phyloP scores from a whole-genome alignment of 306 rosid genomes.

The Potentilla sterilis region DNA sequence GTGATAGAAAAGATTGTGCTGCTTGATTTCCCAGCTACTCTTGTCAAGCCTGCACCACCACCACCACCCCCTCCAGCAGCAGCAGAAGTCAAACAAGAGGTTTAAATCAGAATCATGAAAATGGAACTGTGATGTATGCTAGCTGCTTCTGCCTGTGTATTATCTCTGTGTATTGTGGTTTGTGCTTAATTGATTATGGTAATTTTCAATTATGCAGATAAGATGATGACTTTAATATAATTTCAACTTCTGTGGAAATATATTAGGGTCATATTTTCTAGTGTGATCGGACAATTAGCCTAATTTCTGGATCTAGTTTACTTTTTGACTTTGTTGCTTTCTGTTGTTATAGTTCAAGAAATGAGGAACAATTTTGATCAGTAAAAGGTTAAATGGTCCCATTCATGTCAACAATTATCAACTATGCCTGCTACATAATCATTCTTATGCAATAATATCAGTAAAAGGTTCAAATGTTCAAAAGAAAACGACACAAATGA shows the following conservation, averaged over 20 bases:
- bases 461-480: background rate
- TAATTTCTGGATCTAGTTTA: background rate
- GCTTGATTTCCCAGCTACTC: slow-evolving; percentile 73
- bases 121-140: slow-evolving; percentile 11
- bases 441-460: background rate
- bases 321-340: slow-evolving; percentile 13
- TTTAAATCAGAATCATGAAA: slow-evolving; percentile 6
- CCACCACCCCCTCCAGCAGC: slow-evolving; percentile 22
- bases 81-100: slow-evolving; percentile 24
- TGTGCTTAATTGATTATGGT: background rate
- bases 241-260: slow-evolving; percentile 21
- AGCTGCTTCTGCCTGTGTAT: slow-evolving; percentile 9
- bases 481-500: background rate
- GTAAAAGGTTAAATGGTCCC: slow-evolving; percentile 19
- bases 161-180: background rate
- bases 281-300: background rate
- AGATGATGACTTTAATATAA: slow-evolving; percentile 15
- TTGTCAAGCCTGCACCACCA: slow-evolving; percentile 47
- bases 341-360: background rate
- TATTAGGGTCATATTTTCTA: background rate
- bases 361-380: background rate
- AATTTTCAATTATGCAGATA: slow-evolving; percentile 11
- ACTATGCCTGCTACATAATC: slow-evolving; percentile 23
- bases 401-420: slow-evolving; percentile 6
- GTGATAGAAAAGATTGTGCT: slow-evolving; percentile 84